These are phyloP conservation scores for Salvia miltiorrhiza DNA, from an alignment of 257 asterid genomes.

Conservation along the genomic window DNA sequence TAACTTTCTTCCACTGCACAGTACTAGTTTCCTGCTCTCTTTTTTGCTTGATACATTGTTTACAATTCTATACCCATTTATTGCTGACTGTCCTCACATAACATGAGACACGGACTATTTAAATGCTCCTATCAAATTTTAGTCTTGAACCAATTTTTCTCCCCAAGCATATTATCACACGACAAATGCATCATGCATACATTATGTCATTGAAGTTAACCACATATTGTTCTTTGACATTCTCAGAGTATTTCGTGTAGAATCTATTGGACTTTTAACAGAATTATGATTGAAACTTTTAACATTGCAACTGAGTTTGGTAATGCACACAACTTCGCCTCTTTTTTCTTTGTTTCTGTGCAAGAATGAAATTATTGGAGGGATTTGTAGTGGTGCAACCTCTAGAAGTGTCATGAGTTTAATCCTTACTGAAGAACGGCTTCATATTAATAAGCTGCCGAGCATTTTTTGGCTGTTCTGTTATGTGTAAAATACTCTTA, in stretches of 20 bases:
- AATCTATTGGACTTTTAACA: background rate
- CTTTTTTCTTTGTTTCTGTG: background rate
- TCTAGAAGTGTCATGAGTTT: background rate
- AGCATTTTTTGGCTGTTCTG: background rate
- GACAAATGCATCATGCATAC: background rate
- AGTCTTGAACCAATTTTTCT: background rate
- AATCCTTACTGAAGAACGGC: background rate
- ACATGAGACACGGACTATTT: background rate
- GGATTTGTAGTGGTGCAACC: background rate
- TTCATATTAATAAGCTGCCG: background rate
- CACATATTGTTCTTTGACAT: background rate
- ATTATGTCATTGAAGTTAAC: background rate
- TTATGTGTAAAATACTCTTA: background rate
- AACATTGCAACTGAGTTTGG: background rate
- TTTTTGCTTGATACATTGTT: background rate
- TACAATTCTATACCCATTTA: background rate
- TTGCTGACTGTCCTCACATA: slow-evolving; percentile 7
- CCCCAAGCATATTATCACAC: background rate
- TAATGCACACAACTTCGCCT: background rate
- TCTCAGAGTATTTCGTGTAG: background rate
- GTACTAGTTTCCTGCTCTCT: background rate
- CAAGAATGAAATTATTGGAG: background rate
- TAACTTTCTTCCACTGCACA: slow-evolving; percentile 10
- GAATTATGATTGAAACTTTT: background rate
- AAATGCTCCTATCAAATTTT: background rate